These are phyloP conservation scores for Cornus kousa DNA, from an alignment of 148 eudicot genomes.

Conservation along the genomic window DNA sequence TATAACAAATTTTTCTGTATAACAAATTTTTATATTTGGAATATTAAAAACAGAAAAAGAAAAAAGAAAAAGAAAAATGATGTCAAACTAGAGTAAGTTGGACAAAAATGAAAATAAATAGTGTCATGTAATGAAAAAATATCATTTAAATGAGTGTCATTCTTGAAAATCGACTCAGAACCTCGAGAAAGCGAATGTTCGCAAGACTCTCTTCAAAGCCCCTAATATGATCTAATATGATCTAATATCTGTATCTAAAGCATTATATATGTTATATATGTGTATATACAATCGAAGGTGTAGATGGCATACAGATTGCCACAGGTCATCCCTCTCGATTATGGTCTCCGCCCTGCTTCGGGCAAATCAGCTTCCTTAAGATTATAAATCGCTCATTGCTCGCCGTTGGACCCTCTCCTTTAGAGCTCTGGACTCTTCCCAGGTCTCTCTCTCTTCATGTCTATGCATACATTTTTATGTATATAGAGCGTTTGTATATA, in stretches of 20 bases:
- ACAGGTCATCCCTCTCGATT: conserved; percentile 81
- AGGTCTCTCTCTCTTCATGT: conserved; percentile 28
- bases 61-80: too few relatives aligned
- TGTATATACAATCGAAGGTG: conserved; percentile 50
- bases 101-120: too few relatives aligned
- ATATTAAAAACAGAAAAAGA: too few relatives aligned
- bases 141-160: neutral
- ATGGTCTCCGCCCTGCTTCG: conserved; percentile 49
- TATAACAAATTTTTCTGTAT: too few relatives aligned
- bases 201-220: conserved; percentile 15
- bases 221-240: conserved; percentile 21
- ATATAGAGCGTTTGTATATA: neutral
- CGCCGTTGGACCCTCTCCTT: conserved; percentile 73
- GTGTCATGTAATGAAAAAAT: too few relatives aligned
- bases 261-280: neutral
- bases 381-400: conserved; percentile 66
- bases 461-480: neutral
- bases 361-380: conserved; percentile 61
- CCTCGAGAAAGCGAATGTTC: conserved; percentile 12
- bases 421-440: conserved; percentile 91
- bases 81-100: too few relatives aligned
- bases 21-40: too few relatives aligned
- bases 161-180: conserved; percentile 36
- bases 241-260: neutral
- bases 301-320: conserved; percentile 98